Percentiles rank a stretch among this genome's conserved stretches.
These are phyloP conservation scores for Umbellularia californica DNA, from an alignment of 164 flowering plant genomes.

Conservation along the genomic window DNA sequence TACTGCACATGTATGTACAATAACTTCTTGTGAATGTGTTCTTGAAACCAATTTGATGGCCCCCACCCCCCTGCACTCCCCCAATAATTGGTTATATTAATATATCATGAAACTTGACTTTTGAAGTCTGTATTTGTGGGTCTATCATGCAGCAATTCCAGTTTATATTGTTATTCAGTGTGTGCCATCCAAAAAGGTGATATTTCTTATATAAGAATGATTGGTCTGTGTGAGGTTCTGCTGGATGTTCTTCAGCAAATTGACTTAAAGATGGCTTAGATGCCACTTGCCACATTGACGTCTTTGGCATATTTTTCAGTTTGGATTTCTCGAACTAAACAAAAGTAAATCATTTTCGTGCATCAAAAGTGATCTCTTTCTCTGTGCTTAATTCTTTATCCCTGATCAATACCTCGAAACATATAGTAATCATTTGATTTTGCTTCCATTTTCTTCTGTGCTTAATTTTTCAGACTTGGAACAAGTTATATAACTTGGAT, in stretches of 20 bases:
- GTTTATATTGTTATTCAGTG: no score
- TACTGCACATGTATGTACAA: constrained; percentile 63
- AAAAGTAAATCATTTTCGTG: no score
- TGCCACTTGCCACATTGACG: neutral
- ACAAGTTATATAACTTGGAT: neutral
- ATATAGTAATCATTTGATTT: neutral
- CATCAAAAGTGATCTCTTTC: neutral
- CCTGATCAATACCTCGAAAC: neutral
- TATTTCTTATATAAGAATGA: neutral
- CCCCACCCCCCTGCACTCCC: neutral
- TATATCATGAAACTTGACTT: no score
- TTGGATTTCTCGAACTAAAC: no score
- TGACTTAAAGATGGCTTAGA: neutral
- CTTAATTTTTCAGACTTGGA: neutral
- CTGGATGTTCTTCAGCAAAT: neutral
- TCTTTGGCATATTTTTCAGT: neutral
- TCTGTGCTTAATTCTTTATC: neutral
- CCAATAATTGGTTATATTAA: no score
- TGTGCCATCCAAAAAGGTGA: neutral
- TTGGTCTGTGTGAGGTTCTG: neutral
- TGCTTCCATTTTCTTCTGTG: neutral
- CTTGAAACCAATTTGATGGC: neutral
- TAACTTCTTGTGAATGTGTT: neutral
- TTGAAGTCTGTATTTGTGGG: neutral
- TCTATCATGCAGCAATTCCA: neutral